Percentiles rank a stretch among this genome's conserved stretches.
These are phyloP conservation scores for Mesotaenium endlicherianum DNA, from an alignment of 139 green algal species.

Conservation along the genomic window DNA sequence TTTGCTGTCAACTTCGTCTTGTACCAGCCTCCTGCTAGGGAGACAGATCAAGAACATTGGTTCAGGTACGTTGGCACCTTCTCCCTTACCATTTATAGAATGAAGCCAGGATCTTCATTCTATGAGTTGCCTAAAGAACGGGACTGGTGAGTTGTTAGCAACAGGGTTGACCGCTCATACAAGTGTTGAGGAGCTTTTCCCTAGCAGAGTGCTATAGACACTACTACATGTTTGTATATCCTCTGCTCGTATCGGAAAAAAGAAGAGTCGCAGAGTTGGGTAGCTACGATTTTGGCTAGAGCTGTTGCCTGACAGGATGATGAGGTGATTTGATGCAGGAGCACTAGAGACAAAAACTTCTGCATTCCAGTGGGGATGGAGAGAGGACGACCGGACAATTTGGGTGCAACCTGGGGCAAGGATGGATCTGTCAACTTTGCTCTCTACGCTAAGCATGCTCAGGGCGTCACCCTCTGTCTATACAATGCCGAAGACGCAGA, in stretches of 20 bases:
- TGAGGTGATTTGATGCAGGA: conserved; percentile 9
- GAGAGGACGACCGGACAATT: neutral
- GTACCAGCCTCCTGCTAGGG: conserved; percentile 4
- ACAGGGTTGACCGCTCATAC: no score
- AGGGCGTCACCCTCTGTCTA: conserved; percentile 33
- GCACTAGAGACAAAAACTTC: conserved; percentile 1
- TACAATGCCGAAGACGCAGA: conserved; percentile 15
- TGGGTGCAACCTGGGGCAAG: neutral
- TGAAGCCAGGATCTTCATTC: neutral
- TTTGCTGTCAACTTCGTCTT: conserved; percentile 17
- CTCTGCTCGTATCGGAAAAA: neutral
- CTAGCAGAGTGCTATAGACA: no score
- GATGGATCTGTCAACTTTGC: conserved; percentile 45
- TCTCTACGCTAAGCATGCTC: conserved; percentile 18
- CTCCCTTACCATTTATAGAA: neutral
- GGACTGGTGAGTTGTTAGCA: neutral
- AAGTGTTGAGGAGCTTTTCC: no score
- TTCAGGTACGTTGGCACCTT: neutral
- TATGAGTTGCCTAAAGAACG: neutral
- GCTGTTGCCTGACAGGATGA: neutral
- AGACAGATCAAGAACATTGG: neutral
- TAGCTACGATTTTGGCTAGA: neutral
- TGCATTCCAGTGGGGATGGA: conserved; percentile 29
- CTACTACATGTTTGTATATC: no score
- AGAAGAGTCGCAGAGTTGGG: neutral